Evolutionary conservation across 2,329 filamentous ascomycete genomes (phyloP), one percentile per base, ranked within the genome.

Genomic region (Trichoderma afroharzianum): DNA sequence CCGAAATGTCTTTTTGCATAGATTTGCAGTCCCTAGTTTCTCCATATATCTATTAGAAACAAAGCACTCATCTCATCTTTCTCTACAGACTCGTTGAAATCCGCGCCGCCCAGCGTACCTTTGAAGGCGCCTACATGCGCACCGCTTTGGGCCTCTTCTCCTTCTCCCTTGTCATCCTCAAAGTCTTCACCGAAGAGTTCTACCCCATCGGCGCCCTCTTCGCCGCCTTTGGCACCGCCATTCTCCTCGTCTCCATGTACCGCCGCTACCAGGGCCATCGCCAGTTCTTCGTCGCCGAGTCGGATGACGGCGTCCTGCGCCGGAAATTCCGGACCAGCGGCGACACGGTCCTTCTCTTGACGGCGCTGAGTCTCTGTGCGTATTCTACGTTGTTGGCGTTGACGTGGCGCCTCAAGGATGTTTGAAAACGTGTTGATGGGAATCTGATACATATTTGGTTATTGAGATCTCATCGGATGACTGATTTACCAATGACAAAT

Each of bases 121-220:
- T 98, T 77, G 96, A 99, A 82, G 96, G 96, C 26, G 96, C 96
- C 26, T 99, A 98, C 82, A 92, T 98, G 78, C 93, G 96, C 73
- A 99, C 96, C 0, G 95, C 95, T 3, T 89, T 99, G 24, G 93
- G 93, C 3, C 95, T 98, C 79, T 98, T 98, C 84, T 95, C 93
- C 71, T 98, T 99, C 81, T 91, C 95, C 24, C 90, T 99, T 63
- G 91, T 99, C 74, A 93, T 99, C 67, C 76, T 82, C 71, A 97
- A 97, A 84, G 97, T 99, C 81, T 98, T 99, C 84, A 98, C 94
- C 9, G 88, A 91, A 67, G 96, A 98, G 79, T 98, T 99, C 85
- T 98, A 98, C 83, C 90, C 92, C 76, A 97, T 98, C 74, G 96
- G 96, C n/a, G 96, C 96, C 7, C 86, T 99, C 36, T 98, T 98